A percentile compares a stretch with the other conserved stretches of the same genome.
These are phyloP conservation scores for Coelastrella sp. DNA, from an alignment of 139 green algal species.

Conservation along the genomic window DNA sequence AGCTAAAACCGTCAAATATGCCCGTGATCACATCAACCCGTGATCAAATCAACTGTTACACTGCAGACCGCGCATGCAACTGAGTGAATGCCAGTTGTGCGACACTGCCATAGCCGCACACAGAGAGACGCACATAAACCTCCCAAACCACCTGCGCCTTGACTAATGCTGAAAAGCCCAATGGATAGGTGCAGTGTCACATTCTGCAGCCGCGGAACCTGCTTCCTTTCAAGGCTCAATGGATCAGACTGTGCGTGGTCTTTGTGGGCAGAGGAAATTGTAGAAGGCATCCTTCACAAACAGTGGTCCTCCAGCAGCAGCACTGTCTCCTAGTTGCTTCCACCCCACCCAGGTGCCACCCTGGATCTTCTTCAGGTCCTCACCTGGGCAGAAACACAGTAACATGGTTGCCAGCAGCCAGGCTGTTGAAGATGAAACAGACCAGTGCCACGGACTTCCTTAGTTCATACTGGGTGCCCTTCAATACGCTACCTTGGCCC, in stretches of 20 bases:
- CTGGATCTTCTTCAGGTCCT: constrained; percentile 85
- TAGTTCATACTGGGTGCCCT: no score
- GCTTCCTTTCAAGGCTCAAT: background rate
- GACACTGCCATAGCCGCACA: no score
- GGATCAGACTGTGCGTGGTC: constrained; percentile 70
- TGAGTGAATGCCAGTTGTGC: no score
- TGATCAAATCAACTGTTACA: no score
- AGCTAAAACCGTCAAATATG: no score
- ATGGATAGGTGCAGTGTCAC: no score
- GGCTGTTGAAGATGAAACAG: background rate
- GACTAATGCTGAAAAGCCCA: no score
- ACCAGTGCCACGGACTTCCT: background rate
- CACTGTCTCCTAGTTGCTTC: constrained; percentile 85
- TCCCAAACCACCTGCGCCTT: no score
- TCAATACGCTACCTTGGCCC: background rate
- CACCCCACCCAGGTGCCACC: constrained; percentile 90
- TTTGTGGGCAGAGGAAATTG: constrained; percentile 95
- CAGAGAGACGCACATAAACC: no score
- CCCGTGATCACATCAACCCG: no score
- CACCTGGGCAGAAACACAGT: constrained; percentile 51
- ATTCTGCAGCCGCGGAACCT: no score
- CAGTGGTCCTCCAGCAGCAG: constrained; percentile 85
- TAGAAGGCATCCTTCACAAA: constrained; percentile 94
- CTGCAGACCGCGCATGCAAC: no score
- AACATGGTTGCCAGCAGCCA: background rate